phyloP scores from a whole-genome alignment of 225 moss, liverwort and hornwort species.

The Bryoerythrophyllum caledonicum region DNA sequence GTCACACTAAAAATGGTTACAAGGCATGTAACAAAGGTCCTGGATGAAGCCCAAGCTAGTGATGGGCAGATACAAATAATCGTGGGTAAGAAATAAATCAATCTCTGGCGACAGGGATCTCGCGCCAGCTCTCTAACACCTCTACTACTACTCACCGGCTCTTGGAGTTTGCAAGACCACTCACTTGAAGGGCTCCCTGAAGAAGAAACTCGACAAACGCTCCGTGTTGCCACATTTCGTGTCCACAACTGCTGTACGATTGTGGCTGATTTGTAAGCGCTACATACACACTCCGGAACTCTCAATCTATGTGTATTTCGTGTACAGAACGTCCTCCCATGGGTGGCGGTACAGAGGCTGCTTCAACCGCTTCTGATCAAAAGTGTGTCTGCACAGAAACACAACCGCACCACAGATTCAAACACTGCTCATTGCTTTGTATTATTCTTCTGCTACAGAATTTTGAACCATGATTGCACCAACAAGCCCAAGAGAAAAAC shows the following conservation, averaged over 20 bases:
- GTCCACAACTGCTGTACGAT: slow-evolving; percentile 21
- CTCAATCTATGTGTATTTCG: slow-evolving; percentile 45
- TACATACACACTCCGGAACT: slow-evolving; percentile 3
- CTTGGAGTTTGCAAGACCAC: background rate
- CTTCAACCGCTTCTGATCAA: slow-evolving; percentile 76
- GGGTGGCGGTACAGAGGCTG: slow-evolving; percentile 70
- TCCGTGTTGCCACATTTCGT: slow-evolving; percentile 17
- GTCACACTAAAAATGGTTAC: background rate
- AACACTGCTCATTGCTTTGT: background rate
- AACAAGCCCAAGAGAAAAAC: no score
- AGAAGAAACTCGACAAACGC: background rate
- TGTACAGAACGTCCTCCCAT: slow-evolving; percentile 70
- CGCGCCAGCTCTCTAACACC: background rate
- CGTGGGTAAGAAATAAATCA: background rate
- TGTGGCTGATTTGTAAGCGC: slow-evolving; percentile 17
- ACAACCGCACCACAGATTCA: background rate
- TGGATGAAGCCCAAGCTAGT: background rate
- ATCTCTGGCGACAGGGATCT: background rate
- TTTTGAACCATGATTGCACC: no score
- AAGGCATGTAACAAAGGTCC: background rate
- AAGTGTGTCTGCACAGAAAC: slow-evolving; percentile 53
- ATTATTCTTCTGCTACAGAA: no score
- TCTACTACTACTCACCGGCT: background rate
- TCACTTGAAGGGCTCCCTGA: slow-evolving; percentile 4
- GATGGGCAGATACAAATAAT: slow-evolving; percentile 13